Conservation (phyloP, 345 rosid genomes). For the Pistacia vera region DNA sequence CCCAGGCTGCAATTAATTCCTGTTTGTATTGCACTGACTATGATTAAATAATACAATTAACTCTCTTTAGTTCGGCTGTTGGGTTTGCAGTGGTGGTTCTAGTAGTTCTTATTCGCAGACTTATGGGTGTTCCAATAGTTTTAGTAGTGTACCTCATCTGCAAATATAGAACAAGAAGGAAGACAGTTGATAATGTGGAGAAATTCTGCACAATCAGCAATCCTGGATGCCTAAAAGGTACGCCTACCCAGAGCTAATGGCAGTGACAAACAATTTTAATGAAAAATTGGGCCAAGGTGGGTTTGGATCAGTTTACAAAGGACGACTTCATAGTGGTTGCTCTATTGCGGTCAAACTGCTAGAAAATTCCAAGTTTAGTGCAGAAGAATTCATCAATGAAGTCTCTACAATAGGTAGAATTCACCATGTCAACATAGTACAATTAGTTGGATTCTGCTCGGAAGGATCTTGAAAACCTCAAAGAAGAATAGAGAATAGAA, state of each 20-base stretch:
- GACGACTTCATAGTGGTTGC: not conserved
- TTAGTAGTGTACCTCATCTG: not conserved
- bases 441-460: not conserved
- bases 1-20: too few species aligned
- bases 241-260: not conserved
- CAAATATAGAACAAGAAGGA: not conserved
- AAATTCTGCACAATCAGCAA: constrained; percentile 9
- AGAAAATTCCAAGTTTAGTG: constrained; percentile 11
- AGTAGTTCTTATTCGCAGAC: not conserved
- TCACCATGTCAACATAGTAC: constrained; percentile 15
- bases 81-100: too few species aligned
- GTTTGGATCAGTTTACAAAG: constrained; percentile 13
- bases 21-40: too few species aligned
- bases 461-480: not conserved
- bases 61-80: not conserved
- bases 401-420: constrained; percentile 12
- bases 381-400: constrained; percentile 21
- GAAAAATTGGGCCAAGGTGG: constrained; percentile 17
- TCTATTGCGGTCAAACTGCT: constrained; percentile 15
- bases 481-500: too few species aligned
- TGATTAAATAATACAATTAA: not conserved
- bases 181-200: not conserved
- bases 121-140: not conserved
- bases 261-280: constrained; percentile 7
- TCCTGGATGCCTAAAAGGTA: constrained; percentile 16